Evolutionary conservation across 1,139 yeast genomes (phyloP), one percentile per base, ranked within the genome.

Genomic region (Pichia cactophila): DNA sequence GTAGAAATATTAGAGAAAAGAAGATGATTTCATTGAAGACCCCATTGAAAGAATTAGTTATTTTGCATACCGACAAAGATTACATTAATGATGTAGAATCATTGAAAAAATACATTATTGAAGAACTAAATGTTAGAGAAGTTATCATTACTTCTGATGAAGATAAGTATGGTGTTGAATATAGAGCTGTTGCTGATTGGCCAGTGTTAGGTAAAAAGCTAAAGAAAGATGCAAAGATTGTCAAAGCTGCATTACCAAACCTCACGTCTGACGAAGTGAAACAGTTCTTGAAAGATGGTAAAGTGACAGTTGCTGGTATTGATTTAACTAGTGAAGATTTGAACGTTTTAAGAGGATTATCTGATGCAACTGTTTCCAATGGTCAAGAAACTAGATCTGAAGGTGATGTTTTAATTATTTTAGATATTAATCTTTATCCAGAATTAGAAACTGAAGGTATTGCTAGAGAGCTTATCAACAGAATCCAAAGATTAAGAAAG

Each of bases 181-280:
- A 90, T 74, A 80, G 79, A 54, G 97, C 92, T 45, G 95, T 86
- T 67, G 98, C 98, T 44, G 99, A 94, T 72, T 94, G 99, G 99
- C 95, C 97, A 48, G 88, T 89, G 17, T 78, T 94, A 59, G 99
- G 99, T 72, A 92, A 92, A 78, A 92, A 92, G 70, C 80, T 94
- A 69, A 90, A 90, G 80, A 83, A 83, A 66, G 97, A 90, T 63
- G 95, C 87, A 57, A 88, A 86, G 73, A 85, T 80, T 68, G 98
- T 94, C 54, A 92, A 92, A 77, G 95, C 84, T 64, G 97, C 95
- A 28, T 77, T 94, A 60, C 97, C 97, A 56, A 67, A 66, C 20
- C 79, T 94, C 48, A 69, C 92, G 33, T 85, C 96, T 23, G 86
- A 75, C 23, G 89, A 88, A 53, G 97, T 92, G 46, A 87, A 86